Evolutionary conservation across 352 stramenopile genomes (phyloP).

Genomic region (Globisporangium canariense): DNA sequence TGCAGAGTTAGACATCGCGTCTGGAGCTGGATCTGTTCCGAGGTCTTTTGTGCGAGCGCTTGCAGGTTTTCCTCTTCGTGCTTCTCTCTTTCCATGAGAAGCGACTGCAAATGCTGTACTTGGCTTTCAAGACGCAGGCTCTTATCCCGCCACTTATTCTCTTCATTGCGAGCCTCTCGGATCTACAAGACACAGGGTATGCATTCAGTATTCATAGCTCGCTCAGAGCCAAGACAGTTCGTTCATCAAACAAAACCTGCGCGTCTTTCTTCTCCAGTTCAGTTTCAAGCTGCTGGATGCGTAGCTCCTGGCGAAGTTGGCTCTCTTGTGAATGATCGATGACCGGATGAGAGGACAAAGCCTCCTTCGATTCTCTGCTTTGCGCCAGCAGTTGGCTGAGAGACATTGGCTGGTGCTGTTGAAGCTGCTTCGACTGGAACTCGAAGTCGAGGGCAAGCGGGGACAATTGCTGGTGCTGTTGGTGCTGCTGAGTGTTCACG

Average conservation of each 20-base stretch:
- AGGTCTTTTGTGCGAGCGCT: constrained; percentile 23
- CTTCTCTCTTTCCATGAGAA: constrained; percentile 28
- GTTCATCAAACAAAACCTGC: constrained; percentile 1
- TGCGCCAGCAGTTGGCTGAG: constrained; percentile 14
- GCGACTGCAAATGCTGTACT: constrained; percentile 18
- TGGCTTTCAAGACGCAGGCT: constrained; percentile 19
- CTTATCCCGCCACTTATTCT: constrained; percentile 23
- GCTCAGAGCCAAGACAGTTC: not conserved
- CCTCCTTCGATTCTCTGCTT: not conserved
- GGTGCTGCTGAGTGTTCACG: not conserved
- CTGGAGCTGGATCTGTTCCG: constrained; percentile 25
- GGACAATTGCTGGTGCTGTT: not conserved
- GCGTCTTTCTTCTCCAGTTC: constrained; percentile 11
- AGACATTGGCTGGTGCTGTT: constrained; percentile 5
- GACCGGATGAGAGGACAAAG: not conserved
- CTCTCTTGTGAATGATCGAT: not conserved
- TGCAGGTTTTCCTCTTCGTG: constrained; percentile 22
- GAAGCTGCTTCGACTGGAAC: not conserved
- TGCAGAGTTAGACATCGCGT: constrained; percentile 28
- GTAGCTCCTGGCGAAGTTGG: not conserved
- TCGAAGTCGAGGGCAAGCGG: not conserved
- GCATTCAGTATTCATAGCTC: too few relatives aligned
- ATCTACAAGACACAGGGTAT: constrained; percentile 3
- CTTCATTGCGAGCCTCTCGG: constrained; percentile 12
- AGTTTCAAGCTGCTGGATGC: constrained; percentile 13